Evolutionary conservation across 1,284 basidiomycete species (phyloP), one percentile per base, ranked within the genome.

Genomic region (Tylopilus sp.): DNA sequence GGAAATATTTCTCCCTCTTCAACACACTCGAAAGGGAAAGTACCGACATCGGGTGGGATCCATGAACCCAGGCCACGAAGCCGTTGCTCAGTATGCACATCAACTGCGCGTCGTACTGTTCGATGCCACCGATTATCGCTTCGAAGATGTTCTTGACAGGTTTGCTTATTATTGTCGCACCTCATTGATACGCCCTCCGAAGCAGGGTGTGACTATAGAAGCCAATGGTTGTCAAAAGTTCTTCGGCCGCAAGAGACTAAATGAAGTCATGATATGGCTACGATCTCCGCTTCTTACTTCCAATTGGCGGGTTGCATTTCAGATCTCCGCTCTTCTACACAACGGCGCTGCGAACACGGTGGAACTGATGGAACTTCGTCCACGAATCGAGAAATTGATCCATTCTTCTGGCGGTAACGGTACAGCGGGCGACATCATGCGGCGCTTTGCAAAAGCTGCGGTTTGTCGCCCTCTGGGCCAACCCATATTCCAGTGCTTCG

Each of bases 311-410:
- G 75, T 88, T 41, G 83, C 83, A 1, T 90, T 89, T 61, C 88
- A 90, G 66, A 70, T 89, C 35, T 86, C 86, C 61, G 77, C 81
- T 0, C 71, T 90, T n/a, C 63, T 90, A 8, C 80, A 74, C 36
- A 86, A 85, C 56, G 77, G 79, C 1, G 68, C 80, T 14, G 70
- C 88, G 32, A 80, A 82, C 55, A 81, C 85, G 0, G 66, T 70
- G 9, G 84, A 88, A 42, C 50, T 86, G 5, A 62, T 72, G 19
- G 58, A 66, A 8, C 71, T 89, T 33, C 62, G 77, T 15, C 70
- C 71, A 1, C 64, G 62, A 3, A 72, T 88, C 24, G 68, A 73
- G 25, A 53, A 66, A 1, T 66, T 88, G 10, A 72, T 71, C 53
- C 62, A 61, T 36, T 33, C 60, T n/a, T 61, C 72, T 45, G 64